These are phyloP conservation scores for Hibiscus mutabilis DNA, from an alignment of 345 rosid genomes.

Conservation along the genomic window DNA sequence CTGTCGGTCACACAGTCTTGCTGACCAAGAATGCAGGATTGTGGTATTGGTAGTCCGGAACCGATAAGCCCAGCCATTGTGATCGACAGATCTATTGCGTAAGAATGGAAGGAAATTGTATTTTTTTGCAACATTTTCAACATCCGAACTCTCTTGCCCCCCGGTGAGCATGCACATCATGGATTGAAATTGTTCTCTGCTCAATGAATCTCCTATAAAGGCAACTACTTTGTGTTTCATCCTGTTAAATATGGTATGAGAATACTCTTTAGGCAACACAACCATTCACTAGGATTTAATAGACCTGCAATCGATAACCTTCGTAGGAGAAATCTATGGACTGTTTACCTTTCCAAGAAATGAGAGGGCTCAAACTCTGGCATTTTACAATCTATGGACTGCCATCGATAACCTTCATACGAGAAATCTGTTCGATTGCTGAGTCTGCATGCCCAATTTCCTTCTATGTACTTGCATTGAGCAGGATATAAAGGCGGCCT, in stretches of 20 bases:
- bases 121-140: conserved; percentile 39
- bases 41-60: conserved; percentile 52
- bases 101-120: conserved; percentile 35
- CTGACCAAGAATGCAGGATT: conserved; percentile 50
- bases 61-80: conserved; percentile 52
- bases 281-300: not conserved
- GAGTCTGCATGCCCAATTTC: conserved; percentile 65
- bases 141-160: conserved; percentile 34
- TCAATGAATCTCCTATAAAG: conserved; percentile 50
- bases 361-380: conserved; percentile 53
- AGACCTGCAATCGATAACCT: not conserved
- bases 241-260: conserved; percentile 15
- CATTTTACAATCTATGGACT: conserved; percentile 60
- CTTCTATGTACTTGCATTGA: conserved; percentile 59
- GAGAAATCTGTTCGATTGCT: conserved; percentile 61
- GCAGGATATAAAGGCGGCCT: conserved; percentile 53
- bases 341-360: conserved; percentile 54
- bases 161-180: conserved; percentile 54
- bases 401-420: conserved; percentile 71
- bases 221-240: conserved; percentile 51
- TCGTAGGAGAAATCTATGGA: too few relatives aligned
- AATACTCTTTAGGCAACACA: not conserved
- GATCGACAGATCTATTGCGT: conserved; percentile 33
- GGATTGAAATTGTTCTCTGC: conserved; percentile 57
- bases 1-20: conserved; percentile 38